These are phyloP conservation scores for Xeromyces bisporus DNA, from an alignment of 495 filamentous ascomycete species.

Conservation along the genomic window DNA sequence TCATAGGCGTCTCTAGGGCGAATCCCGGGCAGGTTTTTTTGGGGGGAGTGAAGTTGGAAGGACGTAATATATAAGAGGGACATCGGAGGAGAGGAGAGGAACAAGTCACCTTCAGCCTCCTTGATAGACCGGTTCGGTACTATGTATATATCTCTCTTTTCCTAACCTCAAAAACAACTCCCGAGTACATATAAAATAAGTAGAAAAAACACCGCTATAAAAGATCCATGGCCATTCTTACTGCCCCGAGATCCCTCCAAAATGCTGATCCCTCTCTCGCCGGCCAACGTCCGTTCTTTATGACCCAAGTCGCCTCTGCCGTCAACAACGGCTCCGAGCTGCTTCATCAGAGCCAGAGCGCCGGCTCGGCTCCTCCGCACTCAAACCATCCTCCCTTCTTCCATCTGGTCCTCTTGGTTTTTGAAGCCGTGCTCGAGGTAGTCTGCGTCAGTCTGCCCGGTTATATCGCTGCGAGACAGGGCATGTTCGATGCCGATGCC, in stretches of 20 bases:
- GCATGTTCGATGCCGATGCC: constrained; percentile 83
- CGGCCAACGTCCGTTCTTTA: constrained; percentile 8
- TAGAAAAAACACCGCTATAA: too few relatives aligned
- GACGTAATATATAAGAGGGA: constrained; percentile 4
- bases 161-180: too few relatives aligned
- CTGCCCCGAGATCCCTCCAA: constrained; percentile 49
- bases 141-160: too few relatives aligned
- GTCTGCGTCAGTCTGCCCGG: constrained; percentile 89
- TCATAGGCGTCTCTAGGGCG: too few relatives aligned
- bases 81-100: constrained; percentile 4
- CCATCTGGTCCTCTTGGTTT: constrained; percentile 71
- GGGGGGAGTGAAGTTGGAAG: constrained; percentile 14
- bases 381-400: constrained; percentile 48
- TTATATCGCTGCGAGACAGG: constrained; percentile 78
- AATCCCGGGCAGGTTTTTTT: constrained; percentile 30
- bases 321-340: constrained; percentile 13
- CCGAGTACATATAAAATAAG: too few relatives aligned
- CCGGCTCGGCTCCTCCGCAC: constrained; percentile 18
- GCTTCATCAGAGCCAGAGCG: constrained; percentile 9
- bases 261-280: constrained; percentile 24
- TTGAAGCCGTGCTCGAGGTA: constrained; percentile 91
- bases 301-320: constrained; percentile 18
- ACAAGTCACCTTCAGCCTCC: too few relatives aligned
- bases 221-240: constrained; percentile 37
- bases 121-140: too few relatives aligned